Conservation (phyloP, 352 stramenopile species). For the Pythium scleroteichum region DNA sequence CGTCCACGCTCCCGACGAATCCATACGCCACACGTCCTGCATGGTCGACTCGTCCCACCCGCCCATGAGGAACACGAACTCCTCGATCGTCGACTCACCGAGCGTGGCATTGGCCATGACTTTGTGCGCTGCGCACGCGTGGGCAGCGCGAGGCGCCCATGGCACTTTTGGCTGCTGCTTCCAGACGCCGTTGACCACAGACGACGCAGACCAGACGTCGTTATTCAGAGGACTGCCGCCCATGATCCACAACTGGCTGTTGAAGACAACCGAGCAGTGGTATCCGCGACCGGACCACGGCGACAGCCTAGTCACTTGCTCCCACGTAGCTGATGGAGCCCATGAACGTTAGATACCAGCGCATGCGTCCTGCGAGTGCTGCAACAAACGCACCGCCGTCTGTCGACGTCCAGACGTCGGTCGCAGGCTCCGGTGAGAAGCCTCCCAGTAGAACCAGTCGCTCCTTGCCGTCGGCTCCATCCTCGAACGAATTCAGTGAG, state of each 20-base stretch:
- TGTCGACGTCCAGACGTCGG: constrained; percentile 68
- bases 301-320: constrained; percentile 30
- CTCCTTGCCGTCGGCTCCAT: constrained; percentile 48
- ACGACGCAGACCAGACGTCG: constrained; percentile 73
- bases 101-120: constrained; percentile 50
- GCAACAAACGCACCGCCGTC: constrained; percentile 51
- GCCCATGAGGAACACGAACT: constrained; percentile 65
- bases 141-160: constrained; percentile 58
- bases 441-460: constrained; percentile 63
- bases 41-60: constrained; percentile 67
- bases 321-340: constrained; percentile 43
- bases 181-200: constrained; percentile 58
- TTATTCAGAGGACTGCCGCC: constrained; percentile 80
- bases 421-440: constrained; percentile 75
- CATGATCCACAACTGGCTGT: constrained; percentile 63
- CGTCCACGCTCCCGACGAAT: constrained; percentile 39
- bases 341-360: background rate
- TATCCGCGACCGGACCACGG: constrained; percentile 69
- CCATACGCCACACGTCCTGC: constrained; percentile 76
- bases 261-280: constrained; percentile 71
- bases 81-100: constrained; percentile 49
- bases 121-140: constrained; percentile 58
- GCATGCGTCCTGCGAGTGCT: background rate
- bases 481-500: constrained; percentile 60
- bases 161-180: constrained; percentile 42